Percentiles rank a stretch among this genome's conserved stretches.
phyloP scores from a whole-genome alignment of 1,139 yeast genomes.

The Eremothecium coryli region DNA sequence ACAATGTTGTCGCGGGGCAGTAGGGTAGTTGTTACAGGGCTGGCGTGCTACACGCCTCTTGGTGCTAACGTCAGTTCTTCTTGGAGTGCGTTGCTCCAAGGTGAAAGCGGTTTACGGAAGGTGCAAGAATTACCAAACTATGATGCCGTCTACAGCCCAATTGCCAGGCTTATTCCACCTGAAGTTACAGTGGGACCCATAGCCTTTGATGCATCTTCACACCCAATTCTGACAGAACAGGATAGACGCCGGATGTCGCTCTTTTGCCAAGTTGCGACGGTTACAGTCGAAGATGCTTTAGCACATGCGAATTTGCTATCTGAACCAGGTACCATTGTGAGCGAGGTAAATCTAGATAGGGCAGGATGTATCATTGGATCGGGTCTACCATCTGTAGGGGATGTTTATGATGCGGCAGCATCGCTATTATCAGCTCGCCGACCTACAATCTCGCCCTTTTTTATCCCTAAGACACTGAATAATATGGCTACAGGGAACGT shows the following conservation, averaged over 20 bases:
- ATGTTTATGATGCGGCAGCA: constrained; percentile 46
- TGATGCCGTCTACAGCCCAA: constrained; percentile 37
- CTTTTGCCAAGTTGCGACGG: constrained; percentile 72
- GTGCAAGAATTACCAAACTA: constrained; percentile 43
- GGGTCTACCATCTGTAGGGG: constrained; percentile 86
- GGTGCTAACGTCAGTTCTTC: constrained; percentile 56
- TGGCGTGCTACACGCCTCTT: constrained; percentile 78
- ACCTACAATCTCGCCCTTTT: constrained; percentile 70
- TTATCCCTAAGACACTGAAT: constrained; percentile 71
- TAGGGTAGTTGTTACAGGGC: constrained; percentile 85
- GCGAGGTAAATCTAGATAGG: constrained; percentile 9
- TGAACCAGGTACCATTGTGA: constrained; percentile 2
- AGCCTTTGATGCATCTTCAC: constrained; percentile 37
- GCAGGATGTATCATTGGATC: constrained; percentile 83
- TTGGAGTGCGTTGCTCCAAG: constrained; percentile 46
- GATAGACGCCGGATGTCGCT: constrained; percentile 51
- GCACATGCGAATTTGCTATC: constrained; percentile 41
- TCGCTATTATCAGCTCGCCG: constrained; percentile 48
- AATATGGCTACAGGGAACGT: constrained; percentile 96
- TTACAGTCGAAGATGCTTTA: constrained; percentile 71
- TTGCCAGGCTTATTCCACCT: constrained; percentile 45
- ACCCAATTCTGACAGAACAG: constrained; percentile 27
- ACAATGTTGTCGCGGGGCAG: no score
- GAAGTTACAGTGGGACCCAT: constrained; percentile 38
- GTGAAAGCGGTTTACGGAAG: constrained; percentile 47